Conservation (phyloP, 441 rosid species). For the Populus hybrid region DNA sequence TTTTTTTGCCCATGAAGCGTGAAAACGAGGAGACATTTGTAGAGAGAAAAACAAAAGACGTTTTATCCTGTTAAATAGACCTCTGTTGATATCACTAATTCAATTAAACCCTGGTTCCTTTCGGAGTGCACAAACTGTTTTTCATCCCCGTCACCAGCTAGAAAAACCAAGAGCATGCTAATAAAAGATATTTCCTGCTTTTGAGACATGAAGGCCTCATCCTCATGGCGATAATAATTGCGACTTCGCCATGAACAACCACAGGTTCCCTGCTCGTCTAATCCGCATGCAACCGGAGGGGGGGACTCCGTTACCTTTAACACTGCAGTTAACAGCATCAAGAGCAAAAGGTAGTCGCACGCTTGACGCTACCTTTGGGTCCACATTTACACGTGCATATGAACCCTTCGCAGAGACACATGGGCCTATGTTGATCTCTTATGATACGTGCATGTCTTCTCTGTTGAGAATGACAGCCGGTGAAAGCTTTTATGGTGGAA, state of each 20-base stretch:
- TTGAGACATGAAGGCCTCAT: constrained; percentile 7
- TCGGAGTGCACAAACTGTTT: too few relatives aligned
- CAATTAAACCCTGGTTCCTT: too few relatives aligned
- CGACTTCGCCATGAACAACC: not conserved
- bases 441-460: constrained; percentile 20
- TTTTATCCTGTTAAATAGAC: too few relatives aligned
- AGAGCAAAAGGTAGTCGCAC: not conserved
- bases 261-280: not conserved
- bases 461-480: constrained; percentile 4
- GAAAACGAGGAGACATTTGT: too few relatives aligned
- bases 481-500: constrained; percentile 7
- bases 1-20: too few relatives aligned
- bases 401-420: constrained; percentile 11
- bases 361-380: constrained; percentile 1
- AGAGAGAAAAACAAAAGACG: too few relatives aligned
- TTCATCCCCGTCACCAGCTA: too few relatives aligned
- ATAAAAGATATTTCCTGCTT: not conserved
- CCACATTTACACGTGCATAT: constrained; percentile 20
- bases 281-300: constrained; percentile 20
- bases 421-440: constrained; percentile 27
- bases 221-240: not conserved
- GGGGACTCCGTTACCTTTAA: not conserved
- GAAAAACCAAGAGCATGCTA: not conserved
- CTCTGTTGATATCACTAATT: too few relatives aligned
- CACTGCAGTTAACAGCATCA: not conserved